phyloP scores from a whole-genome alignment of 2,329 filamentous ascomycete genomes.

The Xylaria sp. region DNA sequence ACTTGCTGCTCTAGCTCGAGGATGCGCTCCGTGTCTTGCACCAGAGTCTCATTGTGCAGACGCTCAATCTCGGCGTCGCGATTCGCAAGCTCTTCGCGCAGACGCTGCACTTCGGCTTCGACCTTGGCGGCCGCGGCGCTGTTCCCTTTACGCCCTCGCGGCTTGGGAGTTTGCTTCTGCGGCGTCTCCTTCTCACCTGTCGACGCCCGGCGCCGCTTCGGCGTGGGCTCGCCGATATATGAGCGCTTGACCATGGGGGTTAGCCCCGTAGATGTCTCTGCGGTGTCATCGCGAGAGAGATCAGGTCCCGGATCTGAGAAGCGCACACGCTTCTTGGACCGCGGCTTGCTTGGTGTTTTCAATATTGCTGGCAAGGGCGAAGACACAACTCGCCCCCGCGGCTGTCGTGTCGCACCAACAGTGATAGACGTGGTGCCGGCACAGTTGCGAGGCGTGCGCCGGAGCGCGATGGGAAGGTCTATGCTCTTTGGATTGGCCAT shows the following conservation, averaged over 20 bases:
- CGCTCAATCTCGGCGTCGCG: slow-evolving; percentile 66
- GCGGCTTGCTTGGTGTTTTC: slow-evolving; percentile 49
- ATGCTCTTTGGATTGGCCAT: slow-evolving; percentile 40
- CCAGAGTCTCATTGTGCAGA: slow-evolving; percentile 60
- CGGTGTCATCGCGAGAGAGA: slow-evolving; percentile 42
- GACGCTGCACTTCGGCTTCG: slow-evolving; percentile 59
- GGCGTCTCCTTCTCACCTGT: slow-evolving; percentile 65
- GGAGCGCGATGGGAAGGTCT: slow-evolving; percentile 65
- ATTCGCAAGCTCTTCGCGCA: slow-evolving; percentile 61
- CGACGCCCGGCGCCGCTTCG: slow-evolving; percentile 57
- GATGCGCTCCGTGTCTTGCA: slow-evolving; percentile 59
- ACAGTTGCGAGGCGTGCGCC: slow-evolving; percentile 62
- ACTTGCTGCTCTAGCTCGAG: slow-evolving; percentile 53
- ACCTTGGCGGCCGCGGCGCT: slow-evolving; percentile 48
- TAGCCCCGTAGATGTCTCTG: slow-evolving; percentile 59
- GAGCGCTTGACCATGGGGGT: slow-evolving; percentile 69
- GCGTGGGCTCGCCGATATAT: slow-evolving; percentile 53
- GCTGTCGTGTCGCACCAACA: slow-evolving; percentile 33
- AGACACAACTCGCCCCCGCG: slow-evolving; percentile 39
- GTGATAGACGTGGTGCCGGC: slow-evolving; percentile 16
- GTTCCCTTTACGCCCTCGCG: slow-evolving; percentile 49
- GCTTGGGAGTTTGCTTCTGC: slow-evolving; percentile 53
- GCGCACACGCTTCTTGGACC: slow-evolving; percentile 62
- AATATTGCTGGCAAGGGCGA: slow-evolving; percentile 30
- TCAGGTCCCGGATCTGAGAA: slow-evolving; percentile 68